Base-by-base conservation (phyloP, 148 eudicot species). In the Fagopyrum esculentum region DNA sequence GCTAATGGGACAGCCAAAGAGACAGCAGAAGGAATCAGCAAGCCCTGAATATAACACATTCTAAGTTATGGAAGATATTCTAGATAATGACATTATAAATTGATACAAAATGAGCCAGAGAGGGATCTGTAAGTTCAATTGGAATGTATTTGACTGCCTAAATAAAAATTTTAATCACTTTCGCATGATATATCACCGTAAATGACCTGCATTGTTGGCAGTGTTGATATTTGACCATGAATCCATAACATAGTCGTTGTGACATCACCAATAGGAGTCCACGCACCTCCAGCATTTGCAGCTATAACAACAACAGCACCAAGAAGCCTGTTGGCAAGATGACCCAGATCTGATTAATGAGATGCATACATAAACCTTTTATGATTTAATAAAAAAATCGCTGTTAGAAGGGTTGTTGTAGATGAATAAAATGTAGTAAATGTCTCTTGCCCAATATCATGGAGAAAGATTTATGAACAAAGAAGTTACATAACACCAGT, bases 221-320 rank as follows among this genome's bases (percentile, higher is more conserved):
- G 74, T 48, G 98, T 95, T 72, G 99, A 86, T 84, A 95, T 90
- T 83, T 95, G 99, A 83, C 99, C 99, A 77, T 95, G 96, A 78
- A 95, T 92, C 99, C 97, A 95, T 19, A 95, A 84, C 99, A 95
- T 95, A 75, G 97, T 92, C 61, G 97, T 95, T 48, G 99, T 95
- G 77, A 95, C 97, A 79, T 92, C 99, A 61, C 99, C 99, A 78
- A 95, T 95, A 60, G 99, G 99, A 77, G 97, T 86, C 99, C 99
- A 95, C 68, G 97, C 92, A 80, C 99, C 99, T 80, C 99, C 99
- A 81, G 99, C 92, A 84, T 95, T 95, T 82, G 99, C 99, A 63
- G 99, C 96, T 76, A 95, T 85, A 50, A 95, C 99, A 64, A 95
- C 89, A 71, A 95, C 98, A 82, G 87, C 99, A 80, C 99, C 99